Evolutionary conservation across 1,284 basidiomycete genomes (phyloP).

Genomic region (Pseudozyma pruni): DNA sequence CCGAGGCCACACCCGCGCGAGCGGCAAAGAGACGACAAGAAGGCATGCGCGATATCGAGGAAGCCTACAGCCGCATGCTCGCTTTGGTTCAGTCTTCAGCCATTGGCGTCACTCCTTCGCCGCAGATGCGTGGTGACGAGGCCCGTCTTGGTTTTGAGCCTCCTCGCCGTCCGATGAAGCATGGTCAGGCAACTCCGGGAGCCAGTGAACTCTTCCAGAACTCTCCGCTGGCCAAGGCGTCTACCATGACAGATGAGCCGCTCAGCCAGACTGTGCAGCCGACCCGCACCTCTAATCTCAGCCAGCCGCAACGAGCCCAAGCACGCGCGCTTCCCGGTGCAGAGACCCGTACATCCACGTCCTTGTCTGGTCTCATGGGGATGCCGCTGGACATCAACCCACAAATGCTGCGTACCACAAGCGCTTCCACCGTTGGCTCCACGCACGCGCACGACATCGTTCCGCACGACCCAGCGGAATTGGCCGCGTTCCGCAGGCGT

Average conservation of each 20-base stretch:
- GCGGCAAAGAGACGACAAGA: constrained; percentile 44
- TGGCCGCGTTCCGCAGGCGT: constrained; percentile 14
- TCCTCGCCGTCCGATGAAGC: constrained; percentile 31
- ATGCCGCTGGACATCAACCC: constrained; percentile 39
- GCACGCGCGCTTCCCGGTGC: constrained; percentile 12
- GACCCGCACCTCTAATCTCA: constrained; percentile 21
- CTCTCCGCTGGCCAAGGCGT: constrained; percentile 41
- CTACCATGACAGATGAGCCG: constrained; percentile 43
- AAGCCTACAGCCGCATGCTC: constrained; percentile 52
- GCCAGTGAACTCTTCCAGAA: constrained; percentile 15
- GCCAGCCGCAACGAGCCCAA: constrained; percentile 8
- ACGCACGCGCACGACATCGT: constrained; percentile 17
- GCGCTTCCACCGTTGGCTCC: constrained; percentile 33
- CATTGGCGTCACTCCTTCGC: constrained; percentile 50
- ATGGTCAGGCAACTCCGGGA: constrained; percentile 2
- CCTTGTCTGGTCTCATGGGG: constrained; percentile 51
- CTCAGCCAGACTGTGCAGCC: constrained; percentile 14
- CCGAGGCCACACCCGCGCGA: constrained; percentile 43
- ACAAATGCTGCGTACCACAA: constrained; percentile 38
- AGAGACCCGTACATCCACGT: constrained; percentile 35
- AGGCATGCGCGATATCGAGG: constrained; percentile 52
- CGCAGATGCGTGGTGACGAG: constrained; percentile 33
- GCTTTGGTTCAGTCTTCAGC: constrained; percentile 46
- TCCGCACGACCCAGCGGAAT: constrained; percentile 9
- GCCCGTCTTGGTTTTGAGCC: constrained; percentile 31